Evolutionary conservation across 2,329 filamentous ascomycete genomes (phyloP), one percentile per base, ranked within the genome.

Genomic region (Pyrenophora tritici-repentis): DNA sequence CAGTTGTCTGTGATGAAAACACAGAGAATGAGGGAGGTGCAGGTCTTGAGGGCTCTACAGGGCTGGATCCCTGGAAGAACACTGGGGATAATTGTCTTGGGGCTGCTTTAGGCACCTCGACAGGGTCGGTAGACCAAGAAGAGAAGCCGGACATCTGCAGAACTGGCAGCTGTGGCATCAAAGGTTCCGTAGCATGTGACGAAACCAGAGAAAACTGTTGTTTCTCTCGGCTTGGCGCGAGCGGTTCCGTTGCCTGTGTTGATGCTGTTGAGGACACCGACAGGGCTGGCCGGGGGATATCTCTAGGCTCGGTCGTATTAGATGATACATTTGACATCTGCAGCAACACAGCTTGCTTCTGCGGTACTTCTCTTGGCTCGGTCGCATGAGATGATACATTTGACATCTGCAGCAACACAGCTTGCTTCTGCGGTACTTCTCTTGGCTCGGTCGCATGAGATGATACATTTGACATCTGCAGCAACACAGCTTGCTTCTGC

Each of bases 251-350:
- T 22, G 53, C 52, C 41, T 68, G 61, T 9, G 60, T 51, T 9
- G 58, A 62, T 46, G 61, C 52, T 16, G 46, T 34, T n/a, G 67
- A 70, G 9, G 65, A 59, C 7, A 61, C 52, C 6, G 63, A 56
- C 13, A 56, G 51, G 4, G 50, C 41, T 24, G 56, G 53, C 38
- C 52, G 56, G 31, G 58, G 53, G n/a, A 54, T 37, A 16, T 58
- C 55, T 5, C 53, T 49, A 9, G 70, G 70, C 32, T 60, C 65
- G 10, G 66, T 68, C 10, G 61, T 58, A 47, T 67, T 68, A 40
- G 59, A 50, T 18, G 59, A 61, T 20, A 73, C 42, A 6, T 47
- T 47, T n/a, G 72, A 74, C 48, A 68, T 37, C 17, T 56, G 53
- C 45, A 29, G 26, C 10, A 67, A 31, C 18, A 55, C 42, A 52